Conservation (phyloP, 139 green algal species). For the Closterium sp. region DNA sequence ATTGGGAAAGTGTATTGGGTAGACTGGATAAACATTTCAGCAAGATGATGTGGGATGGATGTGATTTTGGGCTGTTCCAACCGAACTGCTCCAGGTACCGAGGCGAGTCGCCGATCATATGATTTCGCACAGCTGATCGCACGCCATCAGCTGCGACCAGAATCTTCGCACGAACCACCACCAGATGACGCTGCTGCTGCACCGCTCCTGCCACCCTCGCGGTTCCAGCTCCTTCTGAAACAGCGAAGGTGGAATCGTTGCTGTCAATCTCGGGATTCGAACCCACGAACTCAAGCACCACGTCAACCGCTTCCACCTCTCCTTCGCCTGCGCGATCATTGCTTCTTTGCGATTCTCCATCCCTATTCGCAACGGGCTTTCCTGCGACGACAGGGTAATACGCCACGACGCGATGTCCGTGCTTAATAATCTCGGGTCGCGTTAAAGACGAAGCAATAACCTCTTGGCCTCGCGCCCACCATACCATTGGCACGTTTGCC, state of each 20-base stretch:
- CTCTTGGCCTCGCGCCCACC: background rate
- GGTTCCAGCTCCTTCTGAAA: background rate
- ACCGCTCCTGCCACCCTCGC: background rate
- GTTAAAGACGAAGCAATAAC: background rate
- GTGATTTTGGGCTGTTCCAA: too few species aligned
- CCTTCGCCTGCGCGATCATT: background rate
- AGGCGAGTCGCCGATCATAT: background rate
- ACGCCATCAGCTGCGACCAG: background rate
- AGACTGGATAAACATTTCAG: too few species aligned
- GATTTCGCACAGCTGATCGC: background rate
- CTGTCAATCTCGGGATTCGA: background rate
- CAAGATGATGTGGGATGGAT: too few species aligned
- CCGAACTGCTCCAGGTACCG: background rate
- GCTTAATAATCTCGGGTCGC: background rate
- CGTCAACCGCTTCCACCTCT: background rate
- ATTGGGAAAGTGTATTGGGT: too few species aligned
- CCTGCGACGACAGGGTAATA: background rate
- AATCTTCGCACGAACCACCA: background rate
- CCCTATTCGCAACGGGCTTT: background rate
- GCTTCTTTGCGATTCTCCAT: background rate
- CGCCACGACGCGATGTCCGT: background rate
- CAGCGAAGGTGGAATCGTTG: too few species aligned
- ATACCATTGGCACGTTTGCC: background rate
- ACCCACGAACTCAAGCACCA: background rate
- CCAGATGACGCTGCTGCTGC: background rate